Evolutionary conservation across 441 rosid genomes (phyloP).

Genomic region (Raphanus hybrid): DNA sequence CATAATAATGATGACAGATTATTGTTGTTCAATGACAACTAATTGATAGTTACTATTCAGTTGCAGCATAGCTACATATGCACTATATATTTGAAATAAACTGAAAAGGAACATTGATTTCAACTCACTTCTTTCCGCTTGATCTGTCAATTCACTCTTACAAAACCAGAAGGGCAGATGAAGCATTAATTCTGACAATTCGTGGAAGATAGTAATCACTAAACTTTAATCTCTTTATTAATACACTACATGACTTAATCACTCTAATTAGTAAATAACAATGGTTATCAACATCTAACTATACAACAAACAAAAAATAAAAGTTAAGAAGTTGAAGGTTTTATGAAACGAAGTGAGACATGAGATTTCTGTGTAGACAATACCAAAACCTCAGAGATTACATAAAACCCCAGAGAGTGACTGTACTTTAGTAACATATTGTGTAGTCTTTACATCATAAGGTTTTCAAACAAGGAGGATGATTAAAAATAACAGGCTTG

Average conservation of each 20-base stretch:
- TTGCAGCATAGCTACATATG: not conserved
- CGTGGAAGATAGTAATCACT: slow-evolving; percentile 18
- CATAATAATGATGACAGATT: slow-evolving; percentile 20
- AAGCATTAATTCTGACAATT: slow-evolving; percentile 26
- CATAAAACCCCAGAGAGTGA: not conserved
- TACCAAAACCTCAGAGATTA: not conserved
- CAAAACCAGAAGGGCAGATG: slow-evolving; percentile 10
- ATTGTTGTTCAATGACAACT: slow-evolving; percentile 13
- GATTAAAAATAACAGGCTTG: not conserved
- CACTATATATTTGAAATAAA: slow-evolving; percentile 14
- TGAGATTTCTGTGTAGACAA: not conserved
- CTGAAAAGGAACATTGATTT: slow-evolving; percentile 22
- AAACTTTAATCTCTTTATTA: not conserved
- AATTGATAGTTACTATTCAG: not conserved
- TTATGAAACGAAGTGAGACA: not conserved
- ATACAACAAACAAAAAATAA: not conserved
- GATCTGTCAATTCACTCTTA: slow-evolving; percentile 31
- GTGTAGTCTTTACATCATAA: not conserved
- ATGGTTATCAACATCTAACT: no score
- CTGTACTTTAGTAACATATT: not conserved
- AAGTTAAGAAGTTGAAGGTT: not conserved
- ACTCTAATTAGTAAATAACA: no score
- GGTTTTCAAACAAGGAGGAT: not conserved
- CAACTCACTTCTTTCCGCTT: slow-evolving; percentile 23
- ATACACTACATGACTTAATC: not conserved